phyloP scores from a whole-genome alignment of 805 yeast species.

The Kodamaea lidongshanica region DNA sequence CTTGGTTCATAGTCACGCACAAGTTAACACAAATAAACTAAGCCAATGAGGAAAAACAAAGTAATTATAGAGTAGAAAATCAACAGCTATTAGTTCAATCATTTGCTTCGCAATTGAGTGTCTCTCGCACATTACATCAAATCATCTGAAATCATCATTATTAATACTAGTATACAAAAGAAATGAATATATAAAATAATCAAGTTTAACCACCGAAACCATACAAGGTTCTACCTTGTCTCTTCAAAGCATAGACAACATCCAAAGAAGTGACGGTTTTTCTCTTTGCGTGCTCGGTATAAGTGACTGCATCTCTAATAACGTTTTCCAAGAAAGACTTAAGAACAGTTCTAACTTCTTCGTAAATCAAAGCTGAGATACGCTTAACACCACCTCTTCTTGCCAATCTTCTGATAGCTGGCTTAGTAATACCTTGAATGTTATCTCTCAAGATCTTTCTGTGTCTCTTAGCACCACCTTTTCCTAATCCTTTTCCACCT shows the following conservation, averaged over 20 bases:
- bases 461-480: constrained; percentile 99
- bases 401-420: constrained; percentile 99
- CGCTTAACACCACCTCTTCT: constrained; percentile 99
- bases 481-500: constrained; percentile 99
- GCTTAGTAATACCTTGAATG: constrained; percentile 99
- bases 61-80: no score
- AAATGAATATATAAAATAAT: constrained; percentile 6
- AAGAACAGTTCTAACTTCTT: constrained; percentile 96
- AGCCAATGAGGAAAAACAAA: no score
- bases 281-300: constrained; percentile 99
- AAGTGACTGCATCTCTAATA: constrained; percentile 98
- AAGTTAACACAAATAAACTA: no score
- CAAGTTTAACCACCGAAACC: constrained; percentile 95
- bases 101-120: no score
- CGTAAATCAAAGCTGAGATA: constrained; percentile 97
- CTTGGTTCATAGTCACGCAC: no score
- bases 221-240: constrained; percentile 99
- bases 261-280: constrained; percentile 98
- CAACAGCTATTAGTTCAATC: no score
- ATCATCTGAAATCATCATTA: no score
- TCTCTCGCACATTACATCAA: no score
- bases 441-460: constrained; percentile 98
- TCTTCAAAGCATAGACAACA: constrained; percentile 98
- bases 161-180: constrained; percentile 9
- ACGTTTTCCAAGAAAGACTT: constrained; percentile 95